Evolutionary conservation across 2,329 filamentous ascomycete species (phyloP), one percentile per base, ranked within the genome.

Genomic region (Claviceps citrina): DNA sequence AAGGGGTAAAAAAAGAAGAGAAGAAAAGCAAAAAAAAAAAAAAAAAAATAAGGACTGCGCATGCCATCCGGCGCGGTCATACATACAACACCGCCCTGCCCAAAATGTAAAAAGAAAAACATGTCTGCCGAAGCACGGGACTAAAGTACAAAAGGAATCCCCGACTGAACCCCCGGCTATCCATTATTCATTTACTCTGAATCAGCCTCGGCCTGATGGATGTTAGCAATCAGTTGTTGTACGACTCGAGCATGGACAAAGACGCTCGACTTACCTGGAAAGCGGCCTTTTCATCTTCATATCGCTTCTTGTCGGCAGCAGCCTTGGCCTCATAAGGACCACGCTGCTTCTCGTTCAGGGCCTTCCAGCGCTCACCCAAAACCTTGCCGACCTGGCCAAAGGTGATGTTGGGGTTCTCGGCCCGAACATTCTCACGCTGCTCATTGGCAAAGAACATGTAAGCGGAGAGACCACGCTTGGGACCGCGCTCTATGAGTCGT

Each of bases 361-460:
- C 83, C 85, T 98, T 98, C 91, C 91, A 98, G 70, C 83, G 82
- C 76, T 95, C 87, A 66, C 91, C 91, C 45, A 98, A 85, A 57
- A 91, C 74, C 77, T 96, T 96, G 69, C 91, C 91, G 56, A 98
- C 89, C 66, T 96, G 87, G 81, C 85, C 91, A 67, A 98, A 98
- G 53, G 82, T 81, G 68, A 96, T 94, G 55, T 87, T 89, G 30
- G 89, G 89, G 75, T 96, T 96, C 67, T 96, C 89, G 62, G 94
- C 86, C 55, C 91, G 85, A 54, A 98, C 91, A 64, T 91, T 93
- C 61, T 96, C 89, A 54, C 91, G 87, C 70, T 95, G 85, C 68
- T 96, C 91, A 60, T 96, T 96, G 77, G 91, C 91, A 64, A 96
- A 98, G 81, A 96, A 96, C 91, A 98, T 98, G 78, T 98, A 98